Evolutionary conservation across 2,329 filamentous ascomycete species (phyloP), one percentile per base, ranked within the genome.

Genomic region (Tolypocladium paradoxum): DNA sequence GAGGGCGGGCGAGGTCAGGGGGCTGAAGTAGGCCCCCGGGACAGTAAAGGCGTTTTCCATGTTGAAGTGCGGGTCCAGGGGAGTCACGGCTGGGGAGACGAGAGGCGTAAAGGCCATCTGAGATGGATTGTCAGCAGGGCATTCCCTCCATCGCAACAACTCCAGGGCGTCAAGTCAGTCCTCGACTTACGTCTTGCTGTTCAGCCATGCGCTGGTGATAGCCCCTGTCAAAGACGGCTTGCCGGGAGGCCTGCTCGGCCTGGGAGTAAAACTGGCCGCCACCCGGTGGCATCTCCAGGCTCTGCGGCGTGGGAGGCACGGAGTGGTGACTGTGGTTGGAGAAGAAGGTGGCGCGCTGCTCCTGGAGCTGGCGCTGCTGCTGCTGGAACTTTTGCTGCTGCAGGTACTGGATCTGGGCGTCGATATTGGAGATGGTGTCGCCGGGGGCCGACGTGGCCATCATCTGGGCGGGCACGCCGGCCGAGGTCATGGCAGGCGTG

Each of bases 1-100:
- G 20, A 93, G 73, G 4, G 88, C 87, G 1, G 88, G 88, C 18
- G 88, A 93, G 6, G 87, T 90, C 49, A 93, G 75, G 11, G 88
- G 88, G 64, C 88, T 93, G 66, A 93, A 91, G 70, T 90, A 92
- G 35, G 86, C 80, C 36, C 80, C 81, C 0, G 85, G 83, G 4
- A 88, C 76, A 6, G 79, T 77, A 61, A 82, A 88, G 48, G 73
- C 72, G 34, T 69, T 70, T 27, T 83, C 79, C 55, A 81, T 72
- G 47, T 78, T 75, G 64, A 88, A 90, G 58, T 85, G 82, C 43
- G 81, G 76, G 62, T 91, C 88, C 50, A 90, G 76, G 24, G 88
- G 88, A 2, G 88, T 91, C 45, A 92, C 87, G 5, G 87, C 88
- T n/a, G 88, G 88, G 20, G 88, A 91, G 12, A 88, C 87, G 33